phyloP scores from a whole-genome alignment of 2,329 filamentous ascomycete species.

The Fusarium anguioides region DNA sequence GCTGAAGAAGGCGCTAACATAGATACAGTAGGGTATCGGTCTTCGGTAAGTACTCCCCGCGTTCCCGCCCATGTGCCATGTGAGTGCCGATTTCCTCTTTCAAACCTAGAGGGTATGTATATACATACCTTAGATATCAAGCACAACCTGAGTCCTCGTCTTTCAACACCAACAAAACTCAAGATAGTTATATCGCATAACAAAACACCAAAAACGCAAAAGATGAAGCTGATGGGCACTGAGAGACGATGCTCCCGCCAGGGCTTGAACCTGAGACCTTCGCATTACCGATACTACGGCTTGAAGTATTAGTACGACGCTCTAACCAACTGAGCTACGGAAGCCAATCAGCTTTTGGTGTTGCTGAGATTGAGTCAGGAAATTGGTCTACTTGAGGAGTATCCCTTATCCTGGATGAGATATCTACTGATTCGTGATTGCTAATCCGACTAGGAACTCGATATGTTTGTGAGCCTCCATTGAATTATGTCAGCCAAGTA shows the following conservation, averaged over 20 bases:
- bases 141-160: too few species aligned
- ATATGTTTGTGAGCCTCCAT: too few species aligned
- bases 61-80: constrained; percentile 2
- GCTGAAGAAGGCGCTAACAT: constrained; percentile 5
- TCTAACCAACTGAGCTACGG: background rate
- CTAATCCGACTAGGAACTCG: too few species aligned
- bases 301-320: background rate
- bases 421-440: too few species aligned
- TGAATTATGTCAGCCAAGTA: too few species aligned
- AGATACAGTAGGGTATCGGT: background rate
- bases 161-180: background rate
- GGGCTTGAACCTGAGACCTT: background rate
- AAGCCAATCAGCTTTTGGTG: constrained; percentile 17
- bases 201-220: background rate
- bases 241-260: constrained; percentile 1
- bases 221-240: constrained; percentile 5
- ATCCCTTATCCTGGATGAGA: too few species aligned
- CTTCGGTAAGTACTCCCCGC: constrained; percentile 25
- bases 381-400: too few species aligned
- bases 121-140: too few species aligned
- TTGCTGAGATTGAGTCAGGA: too few species aligned
- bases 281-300: background rate
- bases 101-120: background rate
- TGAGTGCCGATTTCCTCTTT: constrained; percentile 16
- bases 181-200: too few species aligned